phyloP scores from a whole-genome alignment of 78 protist genomes.

The slime mould (Dictyostelium discoideum) region dicty_2.7 NC_007091.3:4156501-4157000 shows the following conservation, averaged over 20 bases:
- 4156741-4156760: slow-evolving; percentile 70
- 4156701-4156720: slow-evolving; percentile 62
- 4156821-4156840: slow-evolving; percentile 37
- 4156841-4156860: slow-evolving; percentile 59
- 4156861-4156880: slow-evolving; percentile 42
- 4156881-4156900: slow-evolving; percentile 11
- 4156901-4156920: slow-evolving; percentile 9
- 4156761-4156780: slow-evolving; percentile 42
- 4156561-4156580: slow-evolving; percentile 72
- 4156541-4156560: slow-evolving; percentile 34
- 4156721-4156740: slow-evolving; percentile 33
- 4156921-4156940: neutral
- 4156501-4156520: slow-evolving; percentile 60
- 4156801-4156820: slow-evolving; percentile 70
- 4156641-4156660: slow-evolving; percentile 66
- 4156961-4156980: neutral
- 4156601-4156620: slow-evolving; percentile 46
- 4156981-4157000: neutral
- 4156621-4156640: slow-evolving; percentile 62
- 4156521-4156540: slow-evolving; percentile 60
- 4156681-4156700: slow-evolving; percentile 70
- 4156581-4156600: slow-evolving; percentile 63
- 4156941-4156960: slow-evolving; percentile 10
- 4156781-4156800: slow-evolving; percentile 36
- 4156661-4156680: slow-evolving; percentile 68